Percentiles rank a stretch among this genome's conserved stretches.
phyloP scores from a whole-genome alignment of 352 stramenopile genomes.

The Peronospora farinosa region DNA sequence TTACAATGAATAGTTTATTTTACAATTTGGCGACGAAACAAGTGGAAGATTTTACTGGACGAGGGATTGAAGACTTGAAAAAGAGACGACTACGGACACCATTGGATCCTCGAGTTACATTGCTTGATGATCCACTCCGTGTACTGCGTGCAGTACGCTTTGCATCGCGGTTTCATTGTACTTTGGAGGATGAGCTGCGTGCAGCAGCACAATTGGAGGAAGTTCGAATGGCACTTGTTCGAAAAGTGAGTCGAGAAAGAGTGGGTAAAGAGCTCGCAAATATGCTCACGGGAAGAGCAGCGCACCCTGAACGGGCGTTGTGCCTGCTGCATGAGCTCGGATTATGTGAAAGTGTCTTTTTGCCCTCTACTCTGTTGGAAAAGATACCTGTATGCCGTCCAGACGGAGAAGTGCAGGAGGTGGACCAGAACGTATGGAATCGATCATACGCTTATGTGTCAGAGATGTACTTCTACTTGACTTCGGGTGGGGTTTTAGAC shows the following conservation, averaged over 20 bases:
- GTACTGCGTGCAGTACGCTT: slow-evolving; percentile 95
- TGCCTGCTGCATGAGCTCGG: slow-evolving; percentile 47
- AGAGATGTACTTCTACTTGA: slow-evolving; percentile 37
- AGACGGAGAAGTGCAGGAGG: slow-evolving; percentile 13
- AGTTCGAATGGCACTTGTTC: slow-evolving; percentile 54
- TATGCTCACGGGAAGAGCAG: slow-evolving; percentile 60
- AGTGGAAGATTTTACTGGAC: slow-evolving; percentile 93
- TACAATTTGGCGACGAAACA: slow-evolving; percentile 94
- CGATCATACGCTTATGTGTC: slow-evolving; percentile 36
- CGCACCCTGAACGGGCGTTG: slow-evolving; percentile 56
- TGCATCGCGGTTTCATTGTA: slow-evolving; percentile 91
- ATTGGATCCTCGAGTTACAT: slow-evolving; percentile 89
- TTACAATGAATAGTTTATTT: slow-evolving; percentile 99
- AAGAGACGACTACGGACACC: slow-evolving; percentile 91
- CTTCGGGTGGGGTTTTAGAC: slow-evolving; percentile 18
- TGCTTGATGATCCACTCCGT: slow-evolving; percentile 95
- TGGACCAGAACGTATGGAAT: slow-evolving; percentile 33
- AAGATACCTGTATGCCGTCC: slow-evolving; percentile 31
- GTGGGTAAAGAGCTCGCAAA: slow-evolving; percentile 68
- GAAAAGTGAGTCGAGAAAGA: slow-evolving; percentile 73
- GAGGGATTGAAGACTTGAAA: slow-evolving; percentile 88
- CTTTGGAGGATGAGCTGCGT: slow-evolving; percentile 77
- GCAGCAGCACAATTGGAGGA: slow-evolving; percentile 53
- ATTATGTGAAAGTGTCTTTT: slow-evolving; percentile 49
- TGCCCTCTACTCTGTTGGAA: slow-evolving; percentile 31